Conservation (phyloP, 495 filamentous ascomycete genomes). For the Evernia prunastri region DNA sequence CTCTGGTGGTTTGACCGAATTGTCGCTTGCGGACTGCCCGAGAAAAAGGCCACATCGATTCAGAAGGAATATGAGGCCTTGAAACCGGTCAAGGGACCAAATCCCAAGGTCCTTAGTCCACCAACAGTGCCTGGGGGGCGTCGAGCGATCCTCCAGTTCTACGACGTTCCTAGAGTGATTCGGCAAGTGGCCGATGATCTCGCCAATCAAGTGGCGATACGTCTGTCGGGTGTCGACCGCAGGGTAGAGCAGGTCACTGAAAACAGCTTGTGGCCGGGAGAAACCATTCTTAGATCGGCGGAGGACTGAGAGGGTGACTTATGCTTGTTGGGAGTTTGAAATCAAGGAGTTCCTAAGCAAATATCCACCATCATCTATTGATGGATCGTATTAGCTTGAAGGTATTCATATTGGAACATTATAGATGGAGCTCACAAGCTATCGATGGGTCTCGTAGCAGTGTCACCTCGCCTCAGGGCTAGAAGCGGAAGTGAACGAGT, state of each 20-base stretch:
- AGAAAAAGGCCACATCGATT: conserved; percentile 68
- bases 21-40: conserved; percentile 78
- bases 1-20: conserved; percentile 70
- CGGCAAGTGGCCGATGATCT: conserved; percentile 2
- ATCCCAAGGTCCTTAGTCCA: neutral
- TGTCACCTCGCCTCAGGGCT: no score
- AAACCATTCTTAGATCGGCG: neutral
- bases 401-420: neutral
- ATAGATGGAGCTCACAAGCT: neutral
- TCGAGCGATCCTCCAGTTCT: neutral
- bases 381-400: neutral
- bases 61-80: conserved; percentile 27
- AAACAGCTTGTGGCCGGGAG: neutral
- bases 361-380: neutral
- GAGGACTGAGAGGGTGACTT: neutral
- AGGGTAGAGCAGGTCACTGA: conserved; percentile 6
- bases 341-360: neutral
- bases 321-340: neutral
- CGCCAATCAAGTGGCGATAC: neutral
- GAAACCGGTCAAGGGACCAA: neutral
- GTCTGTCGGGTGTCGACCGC: conserved; percentile 1
- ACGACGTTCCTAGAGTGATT: neutral
- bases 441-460: no score
- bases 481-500: no score
- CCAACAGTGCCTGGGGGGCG: neutral